phyloP scores from a whole-genome alignment of 78 protist species.

The Dictyostelium firmibasis region DNA sequence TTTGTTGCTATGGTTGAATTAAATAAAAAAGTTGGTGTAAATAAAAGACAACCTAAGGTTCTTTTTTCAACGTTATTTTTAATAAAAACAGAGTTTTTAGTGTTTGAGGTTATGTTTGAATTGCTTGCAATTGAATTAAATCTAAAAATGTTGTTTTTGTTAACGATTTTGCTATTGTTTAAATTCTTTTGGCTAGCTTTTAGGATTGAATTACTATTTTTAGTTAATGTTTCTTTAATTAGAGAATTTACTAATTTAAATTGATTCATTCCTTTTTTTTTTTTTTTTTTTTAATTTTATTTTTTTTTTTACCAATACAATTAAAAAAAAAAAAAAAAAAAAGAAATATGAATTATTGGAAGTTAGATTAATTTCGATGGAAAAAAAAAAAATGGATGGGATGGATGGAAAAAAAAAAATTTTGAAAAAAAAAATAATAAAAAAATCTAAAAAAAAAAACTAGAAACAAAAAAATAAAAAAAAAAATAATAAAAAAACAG shows the following conservation, averaged over 20 bases:
- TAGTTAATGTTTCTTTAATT: background rate
- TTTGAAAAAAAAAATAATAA: too few relatives aligned
- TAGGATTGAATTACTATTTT: background rate
- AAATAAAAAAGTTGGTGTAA: constrained; percentile 43
- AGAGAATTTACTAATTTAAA: constrained; percentile 11
- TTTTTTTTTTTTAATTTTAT: background rate
- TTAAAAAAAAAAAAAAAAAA: too few relatives aligned
- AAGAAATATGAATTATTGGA: background rate
- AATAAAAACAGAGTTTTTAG: background rate
- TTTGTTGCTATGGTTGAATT: background rate
- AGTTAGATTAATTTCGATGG: background rate
- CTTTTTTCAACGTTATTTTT: background rate
- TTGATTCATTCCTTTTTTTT: constrained; percentile 10
- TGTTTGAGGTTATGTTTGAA: background rate
- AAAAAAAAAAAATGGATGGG: background rate
- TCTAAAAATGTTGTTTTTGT: background rate
- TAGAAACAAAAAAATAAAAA: background rate
- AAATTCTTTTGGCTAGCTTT: background rate
- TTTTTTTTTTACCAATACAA: background rate
- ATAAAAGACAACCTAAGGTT: constrained; percentile 14
- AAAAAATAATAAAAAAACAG: too few relatives aligned
- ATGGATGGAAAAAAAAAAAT: too few relatives aligned
- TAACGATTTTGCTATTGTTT: background rate
- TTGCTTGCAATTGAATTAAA: background rate
- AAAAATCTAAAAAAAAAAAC: background rate